These are phyloP conservation scores for Achaetomiella virescens DNA, from an alignment of 495 filamentous ascomycete genomes.

Conservation along the genomic window DNA sequence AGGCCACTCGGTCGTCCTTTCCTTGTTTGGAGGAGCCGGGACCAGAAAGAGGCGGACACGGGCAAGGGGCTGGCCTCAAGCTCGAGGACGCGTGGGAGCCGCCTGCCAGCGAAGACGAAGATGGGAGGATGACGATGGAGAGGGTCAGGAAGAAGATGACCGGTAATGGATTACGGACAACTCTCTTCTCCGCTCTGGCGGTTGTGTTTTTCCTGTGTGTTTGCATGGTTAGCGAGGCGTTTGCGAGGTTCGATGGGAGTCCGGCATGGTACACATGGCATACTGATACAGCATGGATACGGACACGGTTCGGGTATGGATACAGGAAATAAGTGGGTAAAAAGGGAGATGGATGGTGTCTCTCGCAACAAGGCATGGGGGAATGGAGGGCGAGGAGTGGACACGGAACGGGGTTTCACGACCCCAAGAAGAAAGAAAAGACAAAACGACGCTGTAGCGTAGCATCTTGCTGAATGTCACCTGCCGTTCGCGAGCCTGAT, in stretches of 20 bases:
- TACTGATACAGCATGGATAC: neutral
- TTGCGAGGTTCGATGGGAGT: neutral
- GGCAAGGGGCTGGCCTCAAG: constrained; percentile 73
- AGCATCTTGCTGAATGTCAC: neutral
- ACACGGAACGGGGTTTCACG: constrained; percentile 10
- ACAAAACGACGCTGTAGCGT: neutral
- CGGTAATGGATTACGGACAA: too few relatives aligned
- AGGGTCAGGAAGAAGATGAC: constrained; percentile 30
- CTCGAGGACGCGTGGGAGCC: constrained; percentile 80
- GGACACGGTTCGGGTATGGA: neutral
- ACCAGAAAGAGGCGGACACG: constrained; percentile 25
- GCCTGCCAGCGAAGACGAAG: constrained; percentile 53
- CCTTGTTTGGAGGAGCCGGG: constrained; percentile 38
- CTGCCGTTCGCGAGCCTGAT: neutral
- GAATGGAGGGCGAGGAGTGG: neutral
- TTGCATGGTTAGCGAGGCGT: constrained; percentile 6
- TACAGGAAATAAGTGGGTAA: neutral
- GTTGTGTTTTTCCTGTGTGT: neutral
- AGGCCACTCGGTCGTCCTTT: constrained; percentile 42
- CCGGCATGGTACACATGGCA: neutral
- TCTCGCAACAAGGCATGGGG: neutral
- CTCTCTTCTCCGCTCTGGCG: neutral
- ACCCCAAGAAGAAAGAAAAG: neutral
- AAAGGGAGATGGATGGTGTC: neutral
- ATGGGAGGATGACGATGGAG: constrained; percentile 46